Base-by-base conservation (phyloP, 148 eudicot species). In the Cornus suecica region DNA sequence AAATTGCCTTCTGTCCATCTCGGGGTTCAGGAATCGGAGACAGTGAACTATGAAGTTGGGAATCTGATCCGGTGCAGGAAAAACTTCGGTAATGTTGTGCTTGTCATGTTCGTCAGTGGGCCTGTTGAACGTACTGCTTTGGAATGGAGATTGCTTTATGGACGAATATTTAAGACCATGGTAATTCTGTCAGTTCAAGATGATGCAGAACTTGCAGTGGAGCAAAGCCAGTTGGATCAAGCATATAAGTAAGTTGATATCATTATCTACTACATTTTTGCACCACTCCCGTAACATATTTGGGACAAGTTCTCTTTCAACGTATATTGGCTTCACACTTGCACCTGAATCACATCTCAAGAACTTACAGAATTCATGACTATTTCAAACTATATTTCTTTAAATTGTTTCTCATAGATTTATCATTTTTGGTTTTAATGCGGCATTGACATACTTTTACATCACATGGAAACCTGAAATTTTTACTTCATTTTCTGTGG, bases 61-160 rank as follows among this genome's bases (percentile, higher is more conserved):
- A 82, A 82, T 42, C 52, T 82, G 48, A 76, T 82, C 61, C 48
- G 82, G 30, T 82, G 85, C 82, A 75, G 82, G 60, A 82, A 69
- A 52, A 71, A 75, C 37, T 82, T 82, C 45, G 82, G 85, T 37
- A 79, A 82, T 62, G 64, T 76, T 52, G 85, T 82, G 77, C 80
- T 82, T 23, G 79, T 82, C 65, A 69, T 82, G 82, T 82, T 79
- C 29, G 74, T 76, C 31, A 79, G 64, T 28, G 85, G 82, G 27
- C 72, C 82, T 62, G 85, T 82, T 62, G 82, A 82, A 45, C 82
- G 74, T 13, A 82, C 80, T 34, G 85, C 85, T 27, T 37, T 82
- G 30, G 85, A 82, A 70, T 82, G 85, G 85, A 79, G 77, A 71
- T 79, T 82, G 77, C 82, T 82, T 31, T 82, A 82, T 76, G 82